These are phyloP conservation scores for Cutaneotrichosporon sp. DNA, from an alignment of 1,284 basidiomycete genomes.

Conservation along the genomic window DNA sequence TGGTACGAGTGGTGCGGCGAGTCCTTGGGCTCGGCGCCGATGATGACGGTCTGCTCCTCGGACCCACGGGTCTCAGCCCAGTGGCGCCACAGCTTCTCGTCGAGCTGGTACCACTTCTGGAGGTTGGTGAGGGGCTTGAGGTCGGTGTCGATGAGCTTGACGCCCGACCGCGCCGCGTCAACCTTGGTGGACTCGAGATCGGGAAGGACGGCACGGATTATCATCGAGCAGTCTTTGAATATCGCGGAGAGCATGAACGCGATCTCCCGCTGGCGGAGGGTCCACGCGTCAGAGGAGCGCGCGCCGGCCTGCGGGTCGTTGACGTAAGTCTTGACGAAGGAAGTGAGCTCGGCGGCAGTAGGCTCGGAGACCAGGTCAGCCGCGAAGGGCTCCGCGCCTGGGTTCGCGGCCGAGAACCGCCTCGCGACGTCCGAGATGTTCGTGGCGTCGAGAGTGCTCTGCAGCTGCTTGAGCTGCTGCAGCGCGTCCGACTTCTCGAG, in stretches of 20 bases:
- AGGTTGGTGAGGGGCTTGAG: constrained; percentile 71
- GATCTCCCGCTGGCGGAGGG: constrained; percentile 55
- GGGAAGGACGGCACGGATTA: constrained; percentile 58
- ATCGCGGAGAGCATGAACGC: constrained; percentile 85
- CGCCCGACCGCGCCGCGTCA: constrained; percentile 38
- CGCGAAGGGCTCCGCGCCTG: constrained; percentile 30
- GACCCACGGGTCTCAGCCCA: constrained; percentile 50
- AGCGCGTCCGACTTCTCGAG: constrained; percentile 64
- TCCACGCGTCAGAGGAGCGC: constrained; percentile 29
- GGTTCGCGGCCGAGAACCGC: constrained; percentile 30
- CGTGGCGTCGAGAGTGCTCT: constrained; percentile 74
- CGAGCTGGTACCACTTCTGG: constrained; percentile 70
- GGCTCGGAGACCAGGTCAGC: constrained; percentile 58
- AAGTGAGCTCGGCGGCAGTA: constrained; percentile 61
- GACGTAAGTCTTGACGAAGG: constrained; percentile 63
- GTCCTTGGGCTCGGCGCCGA: constrained; percentile 4
- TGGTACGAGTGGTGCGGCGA: constrained; percentile 6
- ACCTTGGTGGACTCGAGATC: constrained; percentile 19
- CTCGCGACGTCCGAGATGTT: constrained; percentile 62
- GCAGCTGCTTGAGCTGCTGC: constrained; percentile 63
- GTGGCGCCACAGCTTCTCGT: constrained; percentile 62
- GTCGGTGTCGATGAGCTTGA: constrained; percentile 83
- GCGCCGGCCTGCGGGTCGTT: constrained; percentile 28
- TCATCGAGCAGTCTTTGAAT: constrained; percentile 94
- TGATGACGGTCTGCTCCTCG: constrained; percentile 9